Base-by-base conservation (phyloP, 768 basidiomycete species). In the Lanmaoa pseudosensibilis region DNA sequence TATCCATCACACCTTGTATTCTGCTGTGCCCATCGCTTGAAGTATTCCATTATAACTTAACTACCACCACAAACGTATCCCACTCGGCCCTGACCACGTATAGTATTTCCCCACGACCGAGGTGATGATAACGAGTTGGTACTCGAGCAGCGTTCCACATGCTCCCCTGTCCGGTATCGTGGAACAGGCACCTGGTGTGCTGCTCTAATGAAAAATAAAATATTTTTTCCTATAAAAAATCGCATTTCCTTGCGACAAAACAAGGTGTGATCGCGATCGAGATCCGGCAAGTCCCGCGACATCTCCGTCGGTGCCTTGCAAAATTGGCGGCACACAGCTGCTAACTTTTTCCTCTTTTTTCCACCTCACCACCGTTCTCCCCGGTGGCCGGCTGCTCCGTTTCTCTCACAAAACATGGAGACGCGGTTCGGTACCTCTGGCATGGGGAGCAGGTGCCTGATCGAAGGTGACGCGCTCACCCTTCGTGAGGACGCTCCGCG, bases 1-100 rank as follows among this genome's bases (percentile, higher is more conserved):
- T 65, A 50, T 61, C 55, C 57, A 46, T 46, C 57, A 68, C 46
- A 54, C 55, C 50, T 54, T 66, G 67, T 67, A 69, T 63, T 68
- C 33, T 54, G 43, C 36, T 47, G 38, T 50, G 25, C 25, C 33
- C 51, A 46, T 51, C 50, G 19, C 55, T 59, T 56, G 54, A 62
- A 46, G 47, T 43, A 50, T 62, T 52, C 54, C 54, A 55, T 39
- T 51, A 38, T 65, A 52, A 56, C 53, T 60, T 61, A 56, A 30
- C 48, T 46, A 12, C n/a, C 34, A 30, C 27, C 27, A 30, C 27
- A 30, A 30, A 30, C 27, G 27, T 8, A 30, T 36, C 46, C 46
- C 25, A 36, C 39, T 53, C 36, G 44, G 39, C 48, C 40, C 49
- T 52, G 46, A 50, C 41, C 44, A 60, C 55, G 39, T 62, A 58